A percentile compares a stretch with the other conserved stretches of the same genome.
phyloP scores from a whole-genome alignment of 108 stramenopile genomes.

The Nitzschia inconspicua region DNA sequence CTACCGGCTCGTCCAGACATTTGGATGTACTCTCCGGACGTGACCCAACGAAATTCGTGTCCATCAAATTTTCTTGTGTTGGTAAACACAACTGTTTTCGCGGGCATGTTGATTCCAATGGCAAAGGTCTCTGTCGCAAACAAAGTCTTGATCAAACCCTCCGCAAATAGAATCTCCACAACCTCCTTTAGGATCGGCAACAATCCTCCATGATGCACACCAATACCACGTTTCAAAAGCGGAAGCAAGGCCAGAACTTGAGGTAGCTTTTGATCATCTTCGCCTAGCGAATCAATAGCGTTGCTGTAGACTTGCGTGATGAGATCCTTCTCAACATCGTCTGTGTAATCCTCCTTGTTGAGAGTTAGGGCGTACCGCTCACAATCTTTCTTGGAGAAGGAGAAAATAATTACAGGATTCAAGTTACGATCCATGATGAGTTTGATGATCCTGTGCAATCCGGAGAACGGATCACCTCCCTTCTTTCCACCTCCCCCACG shows the following conservation, averaged over 20 bases:
- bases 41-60: slow-evolving; percentile 84
- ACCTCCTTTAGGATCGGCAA: slow-evolving; percentile 99
- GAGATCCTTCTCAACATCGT: slow-evolving; percentile 94
- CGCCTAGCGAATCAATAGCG: slow-evolving; percentile 93
- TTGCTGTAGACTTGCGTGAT: slow-evolving; percentile 93
- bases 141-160: slow-evolving; percentile 94
- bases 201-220: slow-evolving; percentile 99
- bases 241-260: slow-evolving; percentile 94
- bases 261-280: slow-evolving; percentile 95
- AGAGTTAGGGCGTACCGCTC: slow-evolving; percentile 91
- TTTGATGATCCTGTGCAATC: slow-evolving; percentile 93
- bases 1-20: slow-evolving; percentile 97
- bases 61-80: slow-evolving; percentile 98
- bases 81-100: slow-evolving; percentile 99
- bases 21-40: slow-evolving; percentile 95
- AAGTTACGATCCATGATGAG: slow-evolving; percentile 92
- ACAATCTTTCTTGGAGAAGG: slow-evolving; percentile 98
- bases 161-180: slow-evolving; percentile 97
- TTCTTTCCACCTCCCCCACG: slow-evolving; percentile 40
- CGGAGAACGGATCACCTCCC: slow-evolving; percentile 54
- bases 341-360: slow-evolving; percentile 91
- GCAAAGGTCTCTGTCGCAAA: slow-evolving; percentile 99
- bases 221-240: slow-evolving; percentile 95
- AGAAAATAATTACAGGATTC: slow-evolving; percentile 98
- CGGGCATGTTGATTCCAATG: slow-evolving; percentile 99